phyloP scores from a whole-genome alignment of 306 rosid species.

The Dalbergia oliveri region DNA sequence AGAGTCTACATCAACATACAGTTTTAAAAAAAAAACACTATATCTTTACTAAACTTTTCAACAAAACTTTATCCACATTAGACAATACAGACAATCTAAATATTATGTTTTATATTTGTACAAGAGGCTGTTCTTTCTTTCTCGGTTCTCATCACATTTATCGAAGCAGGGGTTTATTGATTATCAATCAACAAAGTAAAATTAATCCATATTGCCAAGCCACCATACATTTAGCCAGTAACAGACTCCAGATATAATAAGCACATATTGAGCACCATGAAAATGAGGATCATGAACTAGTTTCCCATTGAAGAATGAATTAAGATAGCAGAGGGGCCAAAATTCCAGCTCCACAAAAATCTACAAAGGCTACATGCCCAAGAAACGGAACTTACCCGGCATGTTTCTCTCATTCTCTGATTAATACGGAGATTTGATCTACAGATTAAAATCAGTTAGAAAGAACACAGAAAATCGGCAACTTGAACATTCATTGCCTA shows the following conservation, averaged over 20 bases:
- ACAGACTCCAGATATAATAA: conserved; percentile 12
- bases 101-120: neutral
- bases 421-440: conserved; percentile 84
- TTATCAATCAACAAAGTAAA: neutral
- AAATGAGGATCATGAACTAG: conserved; percentile 26
- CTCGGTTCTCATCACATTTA: neutral
- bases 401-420: conserved; percentile 87
- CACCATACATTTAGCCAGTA: conserved; percentile 1
- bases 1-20: neutral
- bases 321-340: neutral
- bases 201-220: neutral
- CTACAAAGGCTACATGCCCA: neutral
- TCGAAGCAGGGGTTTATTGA: neutral
- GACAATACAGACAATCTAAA: neutral
- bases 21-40: neutral
- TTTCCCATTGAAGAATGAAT: neutral
- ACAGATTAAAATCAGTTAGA: conserved; percentile 41
- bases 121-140: neutral
- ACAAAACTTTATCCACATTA: conserved; percentile 12
- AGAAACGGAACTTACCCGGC: conserved; percentile 61
- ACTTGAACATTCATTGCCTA: conserved; percentile 1
- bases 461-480: neutral
- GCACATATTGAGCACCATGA: neutral
- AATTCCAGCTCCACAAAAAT: neutral
- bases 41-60: neutral